Evolutionary conservation across 2,329 filamentous ascomycete genomes (phyloP).

Genomic region (Calycina herbarum): DNA sequence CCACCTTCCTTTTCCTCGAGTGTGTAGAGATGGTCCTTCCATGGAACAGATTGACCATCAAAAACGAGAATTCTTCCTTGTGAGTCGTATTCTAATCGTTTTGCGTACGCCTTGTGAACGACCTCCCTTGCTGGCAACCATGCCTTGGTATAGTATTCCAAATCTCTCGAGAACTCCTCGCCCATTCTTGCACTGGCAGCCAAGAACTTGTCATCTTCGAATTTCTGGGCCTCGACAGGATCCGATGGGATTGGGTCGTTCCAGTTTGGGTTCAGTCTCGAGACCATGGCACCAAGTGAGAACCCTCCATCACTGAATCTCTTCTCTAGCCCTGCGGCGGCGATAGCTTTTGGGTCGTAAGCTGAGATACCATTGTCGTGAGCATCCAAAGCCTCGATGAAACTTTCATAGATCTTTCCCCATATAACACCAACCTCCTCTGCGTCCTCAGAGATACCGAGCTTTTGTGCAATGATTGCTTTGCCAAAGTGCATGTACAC

Average conservation of each 20-base stretch:
- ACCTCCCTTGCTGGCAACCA: slow-evolving; percentile 88
- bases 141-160: slow-evolving; percentile 70
- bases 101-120: slow-evolving; percentile 73
- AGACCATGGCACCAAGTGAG: slow-evolving; percentile 80
- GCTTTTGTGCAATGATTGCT: slow-evolving; percentile 71
- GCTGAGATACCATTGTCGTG: slow-evolving; percentile 93
- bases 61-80: slow-evolving; percentile 81
- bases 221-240: slow-evolving; percentile 61
- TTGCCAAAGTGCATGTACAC: slow-evolving; percentile 96
- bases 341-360: slow-evolving; percentile 71
- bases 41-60: slow-evolving; percentile 75
- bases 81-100: slow-evolving; percentile 66
- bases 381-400: slow-evolving; percentile 93
- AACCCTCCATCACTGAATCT: slow-evolving; percentile 82
- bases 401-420: slow-evolving; percentile 87
- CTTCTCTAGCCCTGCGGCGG: slow-evolving; percentile 73
- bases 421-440: slow-evolving; percentile 74
- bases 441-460: slow-evolving; percentile 60
- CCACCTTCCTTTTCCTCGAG: slow-evolving; percentile 66
- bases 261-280: slow-evolving; percentile 76
- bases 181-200: slow-evolving; percentile 81
- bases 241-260: slow-evolving; percentile 63
- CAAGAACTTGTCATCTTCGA: slow-evolving; percentile 79
- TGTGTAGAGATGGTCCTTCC: slow-evolving; percentile 94
- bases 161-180: slow-evolving; percentile 79